Conservation (phyloP, 352 stramenopile genomes). For the Pythium folliculosum region DNA sequence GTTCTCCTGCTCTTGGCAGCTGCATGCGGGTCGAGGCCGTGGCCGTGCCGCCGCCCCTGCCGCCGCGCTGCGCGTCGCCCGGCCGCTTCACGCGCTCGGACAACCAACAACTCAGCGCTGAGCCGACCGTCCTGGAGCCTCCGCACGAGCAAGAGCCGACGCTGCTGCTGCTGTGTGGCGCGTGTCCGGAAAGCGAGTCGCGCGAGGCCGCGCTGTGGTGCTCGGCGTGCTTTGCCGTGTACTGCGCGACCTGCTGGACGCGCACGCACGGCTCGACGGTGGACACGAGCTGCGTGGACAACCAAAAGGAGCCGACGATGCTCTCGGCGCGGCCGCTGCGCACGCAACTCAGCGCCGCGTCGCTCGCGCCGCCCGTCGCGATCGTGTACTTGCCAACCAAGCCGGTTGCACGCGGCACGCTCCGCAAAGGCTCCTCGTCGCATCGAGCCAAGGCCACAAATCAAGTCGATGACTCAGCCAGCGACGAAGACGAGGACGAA, state of each 20-base stretch:
- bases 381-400: conserved; percentile 71
- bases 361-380: conserved; percentile 30
- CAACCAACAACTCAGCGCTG: conserved; percentile 9
- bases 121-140: neutral
- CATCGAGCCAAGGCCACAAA: conserved; percentile 22
- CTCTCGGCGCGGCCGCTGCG: conserved; percentile 35
- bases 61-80: neutral
- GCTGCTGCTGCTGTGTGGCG: conserved; percentile 43
- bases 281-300: conserved; percentile 32
- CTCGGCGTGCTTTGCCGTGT: conserved; percentile 61
- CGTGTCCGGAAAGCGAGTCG: conserved; percentile 27
- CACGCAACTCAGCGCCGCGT: conserved; percentile 9
- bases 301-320: conserved; percentile 8
- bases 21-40: conserved; percentile 25
- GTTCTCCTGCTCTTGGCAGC: conserved; percentile 23
- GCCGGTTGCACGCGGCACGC: conserved; percentile 30
- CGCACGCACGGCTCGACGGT: conserved; percentile 45
- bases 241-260: conserved; percentile 55
- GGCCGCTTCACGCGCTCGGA: neutral
- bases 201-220: conserved; percentile 56
- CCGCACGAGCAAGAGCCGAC: neutral
- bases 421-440: conserved; percentile 20
- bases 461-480: neutral
- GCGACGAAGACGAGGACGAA: neutral
- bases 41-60: neutral